Evolutionary conservation across 306 rosid genomes (phyloP), one percentile per base, ranked within the genome.

Genomic region (Quercus cerris): DNA sequence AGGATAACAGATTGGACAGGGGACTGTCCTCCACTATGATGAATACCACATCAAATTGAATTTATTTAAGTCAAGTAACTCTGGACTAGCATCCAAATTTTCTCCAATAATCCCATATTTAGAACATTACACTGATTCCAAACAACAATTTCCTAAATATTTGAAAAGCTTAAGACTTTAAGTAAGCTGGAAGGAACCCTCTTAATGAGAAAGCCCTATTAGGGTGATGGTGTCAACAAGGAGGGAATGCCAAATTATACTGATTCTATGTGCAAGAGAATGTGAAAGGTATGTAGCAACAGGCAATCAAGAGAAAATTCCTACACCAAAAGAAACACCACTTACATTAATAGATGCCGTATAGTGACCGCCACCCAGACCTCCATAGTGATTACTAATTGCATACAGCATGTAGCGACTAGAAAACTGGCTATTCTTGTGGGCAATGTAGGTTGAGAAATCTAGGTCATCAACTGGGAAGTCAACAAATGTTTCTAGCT

Each of bases 311-410:
- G 30, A 14, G 35, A 38, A 68, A 73, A 11, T 23, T 46, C 18
- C 4, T 1, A 35, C 9, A 19, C 54, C 12, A 78, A 5, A 70
- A 58, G 30, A 38, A 75, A 79, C 57, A 81, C 23, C 55, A 84
- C 98, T 89, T 85, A 94, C 98, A 35, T 82, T 91, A 76, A 92
- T 90, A 83, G 82, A 85, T 54, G 98, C 93, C 14, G 98, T 94
- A 75, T 94, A 92, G 77, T 94, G 98, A 80, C 98, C 98, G 9
- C 93, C 91, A 71, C 91, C 92, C 87, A 90, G 55, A 57, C 91
- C 87, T 46, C 98, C 98, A 77, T 87, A 87, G 84, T 94, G 98
- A 90, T 93, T 91, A 76, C 91, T 92, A 80, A 92, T 81, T 56
- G 97, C 97, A 81, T 91, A 92, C 82, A 94, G 49, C 84, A 68